Base-by-base conservation (phyloP, 2,329 filamentous ascomycete species). In the Exophiala aquamarina region DNA sequence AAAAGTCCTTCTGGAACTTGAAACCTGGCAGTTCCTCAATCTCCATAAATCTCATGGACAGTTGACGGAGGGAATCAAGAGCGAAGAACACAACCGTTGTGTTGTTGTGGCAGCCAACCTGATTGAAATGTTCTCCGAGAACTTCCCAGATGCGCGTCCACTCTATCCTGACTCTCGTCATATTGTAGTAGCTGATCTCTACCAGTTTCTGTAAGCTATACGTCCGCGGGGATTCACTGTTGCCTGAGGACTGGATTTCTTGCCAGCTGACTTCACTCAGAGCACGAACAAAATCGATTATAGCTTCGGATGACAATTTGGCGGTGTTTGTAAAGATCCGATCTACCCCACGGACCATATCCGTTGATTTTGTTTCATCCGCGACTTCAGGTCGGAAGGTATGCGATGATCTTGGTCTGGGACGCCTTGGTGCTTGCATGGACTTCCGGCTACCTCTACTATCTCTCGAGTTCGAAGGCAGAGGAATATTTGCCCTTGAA, bases 171-270 rank as follows among this genome's bases (percentile, higher is more conserved):
- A 98, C 92, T 75, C 93, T 84, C 49, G 89, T 90, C 93, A 98
- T 98, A 73, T 98, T 98, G 81, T 98, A 98, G 69, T 95, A 96
- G 66, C 89, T 95, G 68, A 98, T 97, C 69, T 98, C 93, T 13
- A 98, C 94, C 54, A 98, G 82, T 69, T 98, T 98, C 64, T 98
- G 93, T 52, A 98, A 73, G 71, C 91, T 96, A 76, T 96, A 98
- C 7, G 92, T 98, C 44, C 94, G 83, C 9, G 93, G 93, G 17
- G 89, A 94, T 51, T 98, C 93, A 63, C 92, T 96, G 47, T 92
- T 89, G 0, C 93, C 93, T 0, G 93, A 97, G 3, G 93, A 95
- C 65, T 94, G 92, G 62, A 98, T 98, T 68, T 98, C 93, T 63
- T 97, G 92, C 93, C 93, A 97, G 68, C 92, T 97, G 56, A 98